These are phyloP conservation scores for Plantago major DNA, from an alignment of 257 asterid genomes.

Conservation along the genomic window DNA sequence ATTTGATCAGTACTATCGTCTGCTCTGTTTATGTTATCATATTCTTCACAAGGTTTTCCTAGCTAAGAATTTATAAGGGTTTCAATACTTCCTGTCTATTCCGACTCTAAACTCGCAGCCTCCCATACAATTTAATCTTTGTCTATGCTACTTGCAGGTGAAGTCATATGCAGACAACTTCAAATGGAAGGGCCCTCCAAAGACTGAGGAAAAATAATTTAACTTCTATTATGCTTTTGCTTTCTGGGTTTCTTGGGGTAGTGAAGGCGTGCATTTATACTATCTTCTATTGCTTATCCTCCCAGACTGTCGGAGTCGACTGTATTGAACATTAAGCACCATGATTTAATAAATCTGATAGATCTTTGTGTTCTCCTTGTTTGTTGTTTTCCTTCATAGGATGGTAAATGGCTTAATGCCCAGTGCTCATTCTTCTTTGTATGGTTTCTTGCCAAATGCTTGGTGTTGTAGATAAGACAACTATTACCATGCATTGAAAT, in stretches of 20 bases:
- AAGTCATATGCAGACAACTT: conserved; percentile 92
- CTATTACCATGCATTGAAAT: not conserved
- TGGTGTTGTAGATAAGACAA: not conserved
- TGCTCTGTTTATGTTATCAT: too few species aligned
- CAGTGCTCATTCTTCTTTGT: not conserved
- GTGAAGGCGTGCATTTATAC: too few species aligned
- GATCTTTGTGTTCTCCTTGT: not conserved
- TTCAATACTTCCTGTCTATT: too few species aligned
- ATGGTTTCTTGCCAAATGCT: not conserved
- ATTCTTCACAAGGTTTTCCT: too few species aligned
- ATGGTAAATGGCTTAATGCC: too few species aligned
- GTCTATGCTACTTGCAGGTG: conserved; percentile 37
- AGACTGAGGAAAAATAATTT: conserved; percentile 33
- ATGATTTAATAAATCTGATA: conserved; percentile 27
- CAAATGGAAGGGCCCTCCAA: conserved; percentile 93
- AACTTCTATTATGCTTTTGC: conserved; percentile 14
- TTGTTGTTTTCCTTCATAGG: too few species aligned
- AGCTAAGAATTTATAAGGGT: too few species aligned
- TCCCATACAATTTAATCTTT: not conserved
- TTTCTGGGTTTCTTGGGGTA: too few species aligned
- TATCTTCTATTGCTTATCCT: too few species aligned
- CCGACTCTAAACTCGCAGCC: too few species aligned
- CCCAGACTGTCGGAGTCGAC: conserved; percentile 17
- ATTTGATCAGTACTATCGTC: too few species aligned
- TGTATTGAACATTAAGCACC: conserved; percentile 10